These are phyloP conservation scores for Sicyos edulis DNA, from an alignment of 306 rosid genomes.

Conservation along the genomic window DNA sequence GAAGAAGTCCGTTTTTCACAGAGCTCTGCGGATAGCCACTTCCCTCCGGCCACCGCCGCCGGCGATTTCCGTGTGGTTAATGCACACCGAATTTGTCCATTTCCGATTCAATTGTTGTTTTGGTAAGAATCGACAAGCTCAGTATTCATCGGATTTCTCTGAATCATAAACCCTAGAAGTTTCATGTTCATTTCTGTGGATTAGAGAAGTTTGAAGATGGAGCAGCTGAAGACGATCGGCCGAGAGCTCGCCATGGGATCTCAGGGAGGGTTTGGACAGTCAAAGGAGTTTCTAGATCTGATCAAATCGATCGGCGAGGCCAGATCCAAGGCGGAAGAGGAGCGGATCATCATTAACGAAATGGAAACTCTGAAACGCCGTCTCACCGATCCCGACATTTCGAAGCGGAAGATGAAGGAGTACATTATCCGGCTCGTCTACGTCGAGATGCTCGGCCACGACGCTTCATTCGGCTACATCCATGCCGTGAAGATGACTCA, in stretches of 20 bases:
- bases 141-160: background rate
- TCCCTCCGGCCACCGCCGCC: background rate
- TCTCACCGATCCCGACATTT: constrained; percentile 70
- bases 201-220: constrained; percentile 34
- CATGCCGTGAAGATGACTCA: constrained; percentile 99
- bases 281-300: constrained; percentile 84
- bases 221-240: constrained; percentile 84
- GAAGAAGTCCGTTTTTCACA: background rate
- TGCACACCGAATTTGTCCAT: background rate
- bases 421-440: constrained; percentile 79
- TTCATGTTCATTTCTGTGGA: background rate
- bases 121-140: background rate
- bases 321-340: constrained; percentile 94
- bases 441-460: constrained; percentile 93
- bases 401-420: constrained; percentile 96
- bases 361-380: constrained; percentile 89
- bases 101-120: background rate
- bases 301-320: constrained; percentile 95
- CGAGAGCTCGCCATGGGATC: constrained; percentile 98
- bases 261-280: constrained; percentile 91
- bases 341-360: constrained; percentile 78
- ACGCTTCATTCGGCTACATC: constrained; percentile 84
- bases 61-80: background rate
- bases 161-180: constrained; percentile 22
- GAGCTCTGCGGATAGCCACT: background rate